Percentiles rank a stretch among this genome's conserved stretches.
Conservation (phyloP, 2,329 filamentous ascomycete genomes). For the Fusarium virguliforme region DNA sequence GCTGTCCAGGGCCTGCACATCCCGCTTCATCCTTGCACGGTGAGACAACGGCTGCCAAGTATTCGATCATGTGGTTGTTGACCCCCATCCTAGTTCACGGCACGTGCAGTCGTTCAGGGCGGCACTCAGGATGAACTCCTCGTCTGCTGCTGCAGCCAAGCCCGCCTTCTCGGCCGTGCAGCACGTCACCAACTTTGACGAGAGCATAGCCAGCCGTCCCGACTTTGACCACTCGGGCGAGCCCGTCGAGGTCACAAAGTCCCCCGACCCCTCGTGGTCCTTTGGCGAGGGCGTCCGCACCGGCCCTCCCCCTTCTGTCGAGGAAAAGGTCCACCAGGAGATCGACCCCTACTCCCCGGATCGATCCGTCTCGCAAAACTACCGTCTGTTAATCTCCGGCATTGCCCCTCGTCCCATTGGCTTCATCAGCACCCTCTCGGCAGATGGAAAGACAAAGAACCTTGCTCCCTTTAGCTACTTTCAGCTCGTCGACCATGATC, state of each 20-base stretch:
- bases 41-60: not conserved
- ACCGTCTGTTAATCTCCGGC: constrained; percentile 86
- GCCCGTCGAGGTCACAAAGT: constrained; percentile 50
- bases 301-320: constrained; percentile 12
- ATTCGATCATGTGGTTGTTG: constrained; percentile 2
- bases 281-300: constrained; percentile 57
- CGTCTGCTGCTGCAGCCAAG: constrained; percentile 29
- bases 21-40: constrained; percentile 4
- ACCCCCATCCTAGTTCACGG: not conserved
- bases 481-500: constrained; percentile 85
- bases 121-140: constrained; percentile 31
- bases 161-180: constrained; percentile 48
- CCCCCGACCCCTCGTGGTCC: constrained; percentile 65
- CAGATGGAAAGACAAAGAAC: constrained; percentile 76
- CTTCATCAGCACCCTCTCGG: constrained; percentile 67
- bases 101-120: not conserved
- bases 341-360: constrained; percentile 85
- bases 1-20: not conserved
- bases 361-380: constrained; percentile 80
- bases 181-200: constrained; percentile 43
- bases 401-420: constrained; percentile 85
- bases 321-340: constrained; percentile 71
- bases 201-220: constrained; percentile 45
- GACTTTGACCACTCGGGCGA: constrained; percentile 47
- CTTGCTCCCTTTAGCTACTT: constrained; percentile 88